Base-by-base conservation (phyloP, 2,329 filamentous ascomycete genomes). In the Colletotrichum siamense region DNA sequence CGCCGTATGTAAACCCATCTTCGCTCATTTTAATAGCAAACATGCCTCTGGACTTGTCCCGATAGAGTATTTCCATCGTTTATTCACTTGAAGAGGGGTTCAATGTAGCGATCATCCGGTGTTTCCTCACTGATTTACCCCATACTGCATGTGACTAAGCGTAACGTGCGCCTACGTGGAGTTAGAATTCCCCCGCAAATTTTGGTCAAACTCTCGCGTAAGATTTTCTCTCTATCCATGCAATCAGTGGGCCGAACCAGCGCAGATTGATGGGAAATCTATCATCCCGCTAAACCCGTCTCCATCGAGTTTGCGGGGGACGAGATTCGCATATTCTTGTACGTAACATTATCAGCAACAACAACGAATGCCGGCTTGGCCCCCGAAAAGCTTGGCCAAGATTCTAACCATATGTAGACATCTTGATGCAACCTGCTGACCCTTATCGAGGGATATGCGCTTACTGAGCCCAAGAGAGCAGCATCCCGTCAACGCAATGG, bases 221-320 rank as follows among this genome's bases (percentile, higher is more conserved):
- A 75, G 73, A 75, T 75, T 62, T 75, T 72, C 73, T 22, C 28
- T 13, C n/a, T 7, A 63, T 44, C 52, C 69, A 39, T 62, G 69
- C 39, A 72, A 75, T 72, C 62, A 67, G 73, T 72, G 52, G 73
- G 22, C 28, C 52, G 24, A 39, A 15, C 32, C 49, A 32, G 49
- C 61, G n/a, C 61, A 65, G 34, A 65, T 65, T 18, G 44, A 52
- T 32, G 32, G 36, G 30, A 24, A 49, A 15, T 26, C 24, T 13
- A 49, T 36, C 28, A 26, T 28, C 8, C 49, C 18, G 6, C 22
- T 55, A 12, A 61, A 34, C 6, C 62, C 36, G 26, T n/a, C 52
- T 52, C 22, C 36, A 52, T 52, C 34, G 3, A 24, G 34, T 72
- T 75, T 72, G 49, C 49, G 55, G 71, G 64, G 59, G 71, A 57